Base-by-base conservation (phyloP, 1,284 basidiomycete species). In the Papiliotrema laurentii region DNA sequence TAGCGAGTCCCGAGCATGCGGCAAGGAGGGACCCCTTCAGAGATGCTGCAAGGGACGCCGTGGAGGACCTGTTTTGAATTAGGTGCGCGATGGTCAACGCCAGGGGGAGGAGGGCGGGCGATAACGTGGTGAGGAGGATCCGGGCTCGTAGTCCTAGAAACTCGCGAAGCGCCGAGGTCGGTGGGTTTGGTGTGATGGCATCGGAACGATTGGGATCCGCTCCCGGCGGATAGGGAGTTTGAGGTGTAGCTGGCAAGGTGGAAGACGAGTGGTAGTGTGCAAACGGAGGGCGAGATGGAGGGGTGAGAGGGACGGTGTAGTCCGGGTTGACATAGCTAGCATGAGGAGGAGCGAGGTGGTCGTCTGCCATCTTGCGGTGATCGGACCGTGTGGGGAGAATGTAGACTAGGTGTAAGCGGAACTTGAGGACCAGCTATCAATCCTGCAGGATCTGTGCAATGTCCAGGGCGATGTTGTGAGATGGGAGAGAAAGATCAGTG, bases 21-120 rank as follows among this genome's bases (percentile, higher is more conserved):
- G 87, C 73, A 24, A 91, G 73, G 6, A 94, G 76, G 50, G 84
- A 79, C 34, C 69, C 69, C 74, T 89, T 91, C 30, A 89, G 84
- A 45, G 77, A 82, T 2, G 76, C 76, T 4, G 90, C 79, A 56
- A 89, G 80, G 1, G 86, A 81, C 9, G 85, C 81, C 2, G 77
- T 78, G 1, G 68, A 69, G 1, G 59, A 55, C 3, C 86, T 80
- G 10, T 89, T 89, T 13, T 86, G 69, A 51, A 85, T 79, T 28
- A 96, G 79, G 43, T 89, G 80, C 60, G 89, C 88, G 27, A 84
- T 85, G 64, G 93, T 82, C 65, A 96, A 89, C 56, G 92, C 69
- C 51, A 96, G 81, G 10, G 90, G 90, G 31, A 94, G 76, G 25
- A 94, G 82, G 7, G 74, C 68, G 1, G 76, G 74, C 1, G 74